Base-by-base conservation (phyloP, 2,329 filamentous ascomycete genomes). In the Colletotrichum navitas region DNA sequence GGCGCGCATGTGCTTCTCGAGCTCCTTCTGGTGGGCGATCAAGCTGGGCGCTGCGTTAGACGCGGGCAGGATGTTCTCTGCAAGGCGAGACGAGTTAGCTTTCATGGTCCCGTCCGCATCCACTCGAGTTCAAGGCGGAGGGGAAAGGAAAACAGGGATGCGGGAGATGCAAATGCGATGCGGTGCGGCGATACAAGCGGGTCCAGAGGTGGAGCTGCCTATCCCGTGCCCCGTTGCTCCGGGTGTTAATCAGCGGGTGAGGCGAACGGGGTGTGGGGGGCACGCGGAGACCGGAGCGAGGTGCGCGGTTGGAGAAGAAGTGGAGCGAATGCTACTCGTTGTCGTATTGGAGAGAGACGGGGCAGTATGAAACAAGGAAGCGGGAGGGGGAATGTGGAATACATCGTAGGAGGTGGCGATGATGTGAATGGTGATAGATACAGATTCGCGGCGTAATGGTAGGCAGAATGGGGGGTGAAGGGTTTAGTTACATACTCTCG, bases 21-120 rank as follows among this genome's bases (percentile, higher is more conserved):
- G 90, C 84, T 97, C 93, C 78, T 89, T 92, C 81, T 96, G 94
- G 73, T 94, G 90, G 67, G 92, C 94, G 79, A 92, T 91, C 65
- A 98, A 85, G 2, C 92, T 88, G 0, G 95, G 94, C 0, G 94
- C 94, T 24, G 92, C 94, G 63, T 82, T 92, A 41, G 92, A 92
- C 67, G 91, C 90, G 34, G 93, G 93, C 34, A 98, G 90, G 80
- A 98, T 97, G 82, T 97, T 97, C 76, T 91, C 93, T 95, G 76
- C 65, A 70, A 68, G 68, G 64, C 45, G 63, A 58, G 66, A 62
- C 51, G 65, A 7, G 12, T 61, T 47, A 68, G 60, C 59, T 36
- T 49, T 47, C 24, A 24, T 6, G 41, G 7, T 14, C 4, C 10
- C 11, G 21, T n/a, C 45, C 41, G 32, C 16, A 34, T 8, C 34